Percentiles rank a stretch among this genome's conserved stretches.
Evolutionary conservation across 148 eudicot species (phyloP).

Genomic region (Rheum nobile): DNA sequence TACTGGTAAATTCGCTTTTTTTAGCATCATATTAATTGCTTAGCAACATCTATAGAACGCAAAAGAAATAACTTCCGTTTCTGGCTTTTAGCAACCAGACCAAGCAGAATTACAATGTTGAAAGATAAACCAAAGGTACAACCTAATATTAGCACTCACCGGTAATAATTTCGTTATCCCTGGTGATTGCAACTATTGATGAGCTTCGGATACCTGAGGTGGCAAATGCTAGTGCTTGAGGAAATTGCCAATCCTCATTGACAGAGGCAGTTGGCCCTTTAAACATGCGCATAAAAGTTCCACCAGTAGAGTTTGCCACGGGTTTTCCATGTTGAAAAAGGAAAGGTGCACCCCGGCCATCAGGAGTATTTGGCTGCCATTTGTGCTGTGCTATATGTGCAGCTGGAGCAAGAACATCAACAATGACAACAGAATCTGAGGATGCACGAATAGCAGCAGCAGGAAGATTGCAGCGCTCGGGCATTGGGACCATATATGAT

Average conservation of each 20-base stretch:
- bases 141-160: conserved; percentile 25
- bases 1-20: neutral
- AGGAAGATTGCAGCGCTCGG: conserved; percentile 96
- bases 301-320: conserved; percentile 44
- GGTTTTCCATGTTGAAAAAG: conserved; percentile 87
- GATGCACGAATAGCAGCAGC: conserved; percentile 88
- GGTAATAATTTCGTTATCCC: conserved; percentile 78
- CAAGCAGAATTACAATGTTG: neutral
- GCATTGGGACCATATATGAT: conserved; percentile 56
- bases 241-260: conserved; percentile 68
- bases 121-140: neutral
- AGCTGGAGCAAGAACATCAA: conserved; percentile 80
- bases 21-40: neutral
- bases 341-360: conserved; percentile 88
- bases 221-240: conserved; percentile 87
- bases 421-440: conserved; percentile 70
- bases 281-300: conserved; percentile 88
- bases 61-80: neutral
- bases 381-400: conserved; percentile 91
- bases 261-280: conserved; percentile 51
- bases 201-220: conserved; percentile 79
- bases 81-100: neutral
- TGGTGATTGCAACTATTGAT: conserved; percentile 62
- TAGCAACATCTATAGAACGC: neutral
- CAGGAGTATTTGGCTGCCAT: conserved; percentile 99